A percentile compares a stretch with the other conserved stretches of the same genome.
These are phyloP conservation scores for Salvia sclarea DNA, from an alignment of 305 asterid genomes.

Conservation along the genomic window DNA sequence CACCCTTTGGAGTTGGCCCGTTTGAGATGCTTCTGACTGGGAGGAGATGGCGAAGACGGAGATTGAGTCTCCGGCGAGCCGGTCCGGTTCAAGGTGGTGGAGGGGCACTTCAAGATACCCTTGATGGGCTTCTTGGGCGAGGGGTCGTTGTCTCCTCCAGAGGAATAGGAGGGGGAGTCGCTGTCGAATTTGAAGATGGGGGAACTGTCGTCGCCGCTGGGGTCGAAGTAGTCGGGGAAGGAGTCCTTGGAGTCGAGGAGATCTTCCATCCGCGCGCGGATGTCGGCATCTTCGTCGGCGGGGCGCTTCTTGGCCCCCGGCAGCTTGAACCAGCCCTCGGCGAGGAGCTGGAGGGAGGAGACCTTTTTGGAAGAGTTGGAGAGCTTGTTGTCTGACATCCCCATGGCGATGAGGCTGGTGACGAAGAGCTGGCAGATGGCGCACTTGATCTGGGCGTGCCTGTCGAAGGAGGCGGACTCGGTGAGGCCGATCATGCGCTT, in stretches of 20 bases:
- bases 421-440: conserved; percentile 82
- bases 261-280: conserved; percentile 21
- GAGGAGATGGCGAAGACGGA: conserved; percentile 23
- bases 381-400: conserved; percentile 35
- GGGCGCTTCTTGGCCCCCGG: conserved; percentile 39
- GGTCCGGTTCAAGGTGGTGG: conserved; percentile 36
- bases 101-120: conserved; percentile 67
- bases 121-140: conserved; percentile 44
- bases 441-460: conserved; percentile 78
- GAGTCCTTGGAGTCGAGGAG: neutral
- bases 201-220: conserved; percentile 29
- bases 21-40: conserved; percentile 35
- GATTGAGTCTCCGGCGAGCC: neutral
- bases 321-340: conserved; percentile 69
- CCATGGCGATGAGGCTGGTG: conserved; percentile 65
- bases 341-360: conserved; percentile 58
- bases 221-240: conserved; percentile 25
- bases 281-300: conserved; percentile 12
- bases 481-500: conserved; percentile 69
- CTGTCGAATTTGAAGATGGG: neutral
- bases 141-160: neutral
- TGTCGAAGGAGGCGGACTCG: conserved; percentile 62
- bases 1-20: conserved; percentile 84
- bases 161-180: neutral
- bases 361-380: conserved; percentile 43